Evolutionary conservation across 441 rosid species (phyloP).

Genomic region (Populus hybrid): DNA sequence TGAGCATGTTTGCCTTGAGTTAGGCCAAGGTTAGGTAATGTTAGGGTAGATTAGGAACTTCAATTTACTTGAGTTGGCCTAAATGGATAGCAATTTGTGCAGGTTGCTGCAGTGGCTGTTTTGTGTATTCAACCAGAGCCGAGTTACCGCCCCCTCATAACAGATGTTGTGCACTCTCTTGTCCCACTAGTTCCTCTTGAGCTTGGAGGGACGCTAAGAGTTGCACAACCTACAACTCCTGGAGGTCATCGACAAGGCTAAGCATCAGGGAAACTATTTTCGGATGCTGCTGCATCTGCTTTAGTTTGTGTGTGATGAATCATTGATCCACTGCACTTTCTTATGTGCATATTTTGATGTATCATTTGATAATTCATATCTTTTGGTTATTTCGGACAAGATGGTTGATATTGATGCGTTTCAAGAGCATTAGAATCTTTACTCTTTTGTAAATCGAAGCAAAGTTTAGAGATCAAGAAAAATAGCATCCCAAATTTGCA

Average conservation of each 20-base stretch:
- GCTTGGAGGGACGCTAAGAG: conserved; percentile 85
- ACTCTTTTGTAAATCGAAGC: conserved; percentile 28
- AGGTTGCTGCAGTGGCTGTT: conserved; percentile 97
- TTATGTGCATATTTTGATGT: neutral
- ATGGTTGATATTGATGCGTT: neutral
- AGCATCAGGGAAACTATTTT: neutral
- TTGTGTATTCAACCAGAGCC: conserved; percentile 96
- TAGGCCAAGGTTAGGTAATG: neutral
- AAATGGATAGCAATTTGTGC: conserved; percentile 5
- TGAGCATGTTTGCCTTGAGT: neutral
- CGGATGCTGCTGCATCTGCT: conserved; percentile 4
- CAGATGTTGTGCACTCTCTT: conserved; percentile 87
- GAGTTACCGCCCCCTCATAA: conserved; percentile 82
- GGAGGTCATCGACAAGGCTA: neutral
- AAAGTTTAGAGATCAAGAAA: neutral
- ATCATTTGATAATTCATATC: conserved; percentile 8
- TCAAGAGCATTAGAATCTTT: conserved; percentile 5
- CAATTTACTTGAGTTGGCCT: neutral
- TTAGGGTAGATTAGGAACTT: neutral
- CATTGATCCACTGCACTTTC: conserved; percentile 3
- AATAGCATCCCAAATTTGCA: conserved; percentile 2
- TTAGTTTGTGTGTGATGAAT: neutral
- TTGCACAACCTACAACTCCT: conserved; percentile 29
- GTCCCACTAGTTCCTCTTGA: conserved; percentile 77
- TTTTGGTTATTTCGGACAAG: neutral